Evolutionary conservation across 2,329 filamentous ascomycete genomes (phyloP).

Genomic region (Ascomycota sp.): DNA sequence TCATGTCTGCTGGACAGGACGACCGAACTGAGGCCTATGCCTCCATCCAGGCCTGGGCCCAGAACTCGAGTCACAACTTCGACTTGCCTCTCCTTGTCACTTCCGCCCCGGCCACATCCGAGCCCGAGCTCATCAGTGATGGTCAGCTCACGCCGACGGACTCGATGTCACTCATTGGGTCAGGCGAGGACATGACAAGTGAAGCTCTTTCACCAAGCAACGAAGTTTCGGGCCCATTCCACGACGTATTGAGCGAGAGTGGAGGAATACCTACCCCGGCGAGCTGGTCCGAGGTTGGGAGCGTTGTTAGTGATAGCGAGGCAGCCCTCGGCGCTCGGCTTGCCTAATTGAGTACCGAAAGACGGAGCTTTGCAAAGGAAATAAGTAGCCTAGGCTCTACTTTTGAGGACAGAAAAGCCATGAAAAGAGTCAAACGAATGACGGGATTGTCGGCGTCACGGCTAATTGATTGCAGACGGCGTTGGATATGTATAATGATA

Average conservation of each 20-base stretch:
- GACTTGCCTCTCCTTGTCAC: constrained; percentile 37
- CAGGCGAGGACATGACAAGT: constrained; percentile 23
- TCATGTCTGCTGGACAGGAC: constrained; percentile 28
- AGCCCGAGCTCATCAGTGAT: constrained; percentile 27
- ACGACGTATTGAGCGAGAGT: constrained; percentile 36
- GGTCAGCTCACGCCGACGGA: constrained; percentile 37
- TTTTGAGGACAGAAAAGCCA: too few relatives aligned
- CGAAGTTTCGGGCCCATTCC: constrained; percentile 17
- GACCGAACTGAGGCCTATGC: constrained; percentile 27
- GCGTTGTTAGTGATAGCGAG: constrained; percentile 35
- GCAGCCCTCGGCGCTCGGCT: too few relatives aligned
- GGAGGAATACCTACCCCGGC: constrained; percentile 35
- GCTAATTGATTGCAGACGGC: too few relatives aligned
- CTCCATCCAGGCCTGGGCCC: constrained; percentile 43
- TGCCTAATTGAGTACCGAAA: too few relatives aligned
- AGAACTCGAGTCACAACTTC: constrained; percentile 28
- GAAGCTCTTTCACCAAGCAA: constrained; percentile 17
- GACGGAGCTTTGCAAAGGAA: too few relatives aligned
- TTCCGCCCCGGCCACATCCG: constrained; percentile 24
- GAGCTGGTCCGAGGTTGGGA: constrained; percentile 44
- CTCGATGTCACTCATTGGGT: constrained; percentile 30
- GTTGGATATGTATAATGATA: too few relatives aligned
- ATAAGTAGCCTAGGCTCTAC: too few relatives aligned
- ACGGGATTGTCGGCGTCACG: too few relatives aligned
- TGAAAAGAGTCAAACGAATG: too few relatives aligned